A percentile compares a stretch with the other conserved stretches of the same genome.
Evolutionary conservation across 345 rosid species (phyloP).

Genomic region (Salix viminalis): DNA sequence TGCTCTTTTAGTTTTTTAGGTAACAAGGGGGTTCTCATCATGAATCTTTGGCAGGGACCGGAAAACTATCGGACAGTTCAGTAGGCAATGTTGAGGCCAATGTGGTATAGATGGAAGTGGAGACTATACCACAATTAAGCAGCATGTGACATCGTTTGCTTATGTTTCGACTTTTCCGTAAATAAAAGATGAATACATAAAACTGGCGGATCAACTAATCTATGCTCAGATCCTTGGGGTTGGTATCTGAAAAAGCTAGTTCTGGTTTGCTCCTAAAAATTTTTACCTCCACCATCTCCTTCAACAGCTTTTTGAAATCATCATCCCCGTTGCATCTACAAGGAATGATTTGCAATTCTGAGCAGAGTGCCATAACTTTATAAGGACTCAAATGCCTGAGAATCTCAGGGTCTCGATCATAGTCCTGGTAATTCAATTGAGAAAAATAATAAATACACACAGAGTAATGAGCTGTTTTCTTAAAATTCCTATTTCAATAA

Average conservation of each 20-base stretch:
- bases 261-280: conserved; percentile 16
- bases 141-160: neutral
- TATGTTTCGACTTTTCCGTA: neutral
- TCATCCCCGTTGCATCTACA: conserved; percentile 32
- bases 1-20: too few relatives aligned
- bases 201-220: neutral
- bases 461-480: neutral
- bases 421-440: conserved; percentile 20
- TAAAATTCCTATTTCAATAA: neutral
- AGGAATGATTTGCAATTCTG: conserved; percentile 51
- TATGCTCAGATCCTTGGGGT: neutral
- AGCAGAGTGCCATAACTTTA: conserved; percentile 54
- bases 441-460: neutral
- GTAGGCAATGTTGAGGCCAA: neutral
- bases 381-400: conserved; percentile 45
- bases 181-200: neutral
- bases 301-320: conserved; percentile 39
- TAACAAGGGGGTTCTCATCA: neutral
- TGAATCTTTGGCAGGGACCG: conserved; percentile 4
- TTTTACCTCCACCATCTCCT: conserved; percentile 28
- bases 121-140: neutral
- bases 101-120: conserved; percentile 18
- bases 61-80: neutral
- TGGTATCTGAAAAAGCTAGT: neutral
- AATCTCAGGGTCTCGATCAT: conserved; percentile 65